Conservation (phyloP, 2,329 filamentous ascomycete genomes). For the Claviceps pazoutovae region DNA sequence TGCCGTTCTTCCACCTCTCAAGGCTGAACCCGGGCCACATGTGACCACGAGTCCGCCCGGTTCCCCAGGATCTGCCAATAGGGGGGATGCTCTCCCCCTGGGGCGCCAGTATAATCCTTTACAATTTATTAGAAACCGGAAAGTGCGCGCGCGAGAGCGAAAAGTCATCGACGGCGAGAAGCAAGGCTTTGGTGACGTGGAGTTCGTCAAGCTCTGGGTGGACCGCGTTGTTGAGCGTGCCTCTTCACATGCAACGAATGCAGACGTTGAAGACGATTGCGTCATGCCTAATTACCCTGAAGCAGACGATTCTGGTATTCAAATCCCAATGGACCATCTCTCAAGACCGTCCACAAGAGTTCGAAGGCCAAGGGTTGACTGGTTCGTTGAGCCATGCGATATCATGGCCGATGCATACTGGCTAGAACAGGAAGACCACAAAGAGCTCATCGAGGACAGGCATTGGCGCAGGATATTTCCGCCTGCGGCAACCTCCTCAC, state of each 20-base stretch:
- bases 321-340: conserved; percentile 28
- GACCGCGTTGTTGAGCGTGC: conserved; percentile 40
- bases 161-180: conserved; percentile 58
- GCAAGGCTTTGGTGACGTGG: conserved; percentile 64
- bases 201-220: conserved; percentile 63
- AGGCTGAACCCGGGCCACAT: conserved; percentile 24
- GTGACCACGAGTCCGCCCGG: conserved; percentile 27
- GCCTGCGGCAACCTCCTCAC: conserved; percentile 16
- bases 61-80: conserved; percentile 22
- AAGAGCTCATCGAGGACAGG: conserved; percentile 65
- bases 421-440: conserved; percentile 73
- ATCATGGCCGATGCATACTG: conserved; percentile 83
- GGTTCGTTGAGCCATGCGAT: conserved; percentile 72
- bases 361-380: conserved; percentile 66
- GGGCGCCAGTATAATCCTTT: conserved; percentile 79
- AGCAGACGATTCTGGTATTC: conserved; percentile 28
- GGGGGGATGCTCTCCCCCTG: conserved; percentile 23
- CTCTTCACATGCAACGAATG: conserved; percentile 13
- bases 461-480: conserved; percentile 62
- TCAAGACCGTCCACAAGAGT: conserved; percentile 40
- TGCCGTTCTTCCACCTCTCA: conserved; percentile 63
- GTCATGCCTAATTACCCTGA: conserved; percentile 31
- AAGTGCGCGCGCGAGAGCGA: conserved; percentile 66
- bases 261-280: conserved; percentile 11
- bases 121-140: conserved; percentile 83